Conservation (phyloP, 352 stramenopile species). For the Globisporangium carolinianum region DNA sequence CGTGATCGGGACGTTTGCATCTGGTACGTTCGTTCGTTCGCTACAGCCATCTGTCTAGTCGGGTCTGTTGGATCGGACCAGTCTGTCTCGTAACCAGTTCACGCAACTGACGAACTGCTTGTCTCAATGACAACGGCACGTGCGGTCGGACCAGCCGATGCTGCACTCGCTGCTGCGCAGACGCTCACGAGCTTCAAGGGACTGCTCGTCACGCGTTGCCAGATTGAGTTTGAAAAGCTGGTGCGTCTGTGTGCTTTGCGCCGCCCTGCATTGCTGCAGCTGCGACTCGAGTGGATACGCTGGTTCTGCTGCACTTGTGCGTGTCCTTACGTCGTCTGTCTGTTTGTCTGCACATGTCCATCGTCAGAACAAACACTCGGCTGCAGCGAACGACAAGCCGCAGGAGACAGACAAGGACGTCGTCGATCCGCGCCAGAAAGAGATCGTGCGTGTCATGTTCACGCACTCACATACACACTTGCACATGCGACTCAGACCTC, state of each 20-base stretch:
- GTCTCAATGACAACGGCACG: background rate
- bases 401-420: slow-evolving; percentile 28
- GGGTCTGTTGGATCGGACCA: background rate
- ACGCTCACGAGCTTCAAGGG: slow-evolving; percentile 64
- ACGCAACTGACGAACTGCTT: background rate
- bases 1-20: slow-evolving; percentile 51
- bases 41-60: background rate
- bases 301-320: too few relatives aligned
- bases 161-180: slow-evolving; percentile 35
- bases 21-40: slow-evolving; percentile 4
- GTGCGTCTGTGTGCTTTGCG: slow-evolving; percentile 13
- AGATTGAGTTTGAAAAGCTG: slow-evolving; percentile 78
- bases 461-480: too few relatives aligned
- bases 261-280: background rate
- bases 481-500: too few relatives aligned
- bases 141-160: slow-evolving; percentile 11
- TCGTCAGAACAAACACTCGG: slow-evolving; percentile 7
- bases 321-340: background rate
- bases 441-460: slow-evolving; percentile 32
- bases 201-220: slow-evolving; percentile 69
- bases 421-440: slow-evolving; percentile 39
- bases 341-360: slow-evolving; percentile 2
- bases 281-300: too few relatives aligned
- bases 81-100: background rate
- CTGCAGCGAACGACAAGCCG: slow-evolving; percentile 14